Base-by-base conservation (phyloP, 2,329 filamentous ascomycete genomes). In the Coniosporium tulheliwenetii region DNA sequence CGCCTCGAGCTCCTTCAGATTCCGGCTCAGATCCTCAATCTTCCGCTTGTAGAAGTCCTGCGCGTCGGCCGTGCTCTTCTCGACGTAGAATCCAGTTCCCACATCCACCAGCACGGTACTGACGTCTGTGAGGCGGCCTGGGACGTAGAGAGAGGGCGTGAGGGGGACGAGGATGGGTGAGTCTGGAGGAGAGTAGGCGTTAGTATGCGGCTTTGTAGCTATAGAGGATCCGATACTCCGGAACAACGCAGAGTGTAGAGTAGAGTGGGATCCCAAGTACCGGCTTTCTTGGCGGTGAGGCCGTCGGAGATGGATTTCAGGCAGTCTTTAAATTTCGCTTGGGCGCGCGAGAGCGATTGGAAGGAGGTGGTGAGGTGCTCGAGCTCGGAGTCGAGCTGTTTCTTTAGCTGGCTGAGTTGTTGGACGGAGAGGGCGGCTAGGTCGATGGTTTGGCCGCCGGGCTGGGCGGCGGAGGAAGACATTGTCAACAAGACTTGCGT, bases 321-420 rank as follows among this genome's bases (percentile, higher is more conserved):
- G 54, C 91, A 98, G 56, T 96, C 89, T 42, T 76, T 75, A 67
- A 98, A 98, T 60, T 93, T 94, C 41, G 77, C 73, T 60, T 96
- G 91, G 2, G 91, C 91, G 40, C 80, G 79, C 48, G 87, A 84
- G 1, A 98, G 77, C 59, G 93, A 91, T 39, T 81, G 73, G 66
- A 93, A 94, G 8, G 91, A 96, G 43, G 70, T 75, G 2, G 85
- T 93, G 49, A 98, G 76, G 66, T 96, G 89, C 59, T 94, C 85
- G 48, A 98, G 80, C 64, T 98, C 91, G 54, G 91, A 81, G 60
- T 94, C 89, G 49, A 98, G 80, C 61, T 95, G 89, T 61, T 91
- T 86, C 70, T 98, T 95, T 50, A 98, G 80, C 52, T 85, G 78
- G 50, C 77, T 80, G 50, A 98, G 81, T 64, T 95, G 89, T 49